These are phyloP conservation scores for Brassica juncea DNA, from an alignment of 345 rosid genomes.

Conservation along the genomic window DNA sequence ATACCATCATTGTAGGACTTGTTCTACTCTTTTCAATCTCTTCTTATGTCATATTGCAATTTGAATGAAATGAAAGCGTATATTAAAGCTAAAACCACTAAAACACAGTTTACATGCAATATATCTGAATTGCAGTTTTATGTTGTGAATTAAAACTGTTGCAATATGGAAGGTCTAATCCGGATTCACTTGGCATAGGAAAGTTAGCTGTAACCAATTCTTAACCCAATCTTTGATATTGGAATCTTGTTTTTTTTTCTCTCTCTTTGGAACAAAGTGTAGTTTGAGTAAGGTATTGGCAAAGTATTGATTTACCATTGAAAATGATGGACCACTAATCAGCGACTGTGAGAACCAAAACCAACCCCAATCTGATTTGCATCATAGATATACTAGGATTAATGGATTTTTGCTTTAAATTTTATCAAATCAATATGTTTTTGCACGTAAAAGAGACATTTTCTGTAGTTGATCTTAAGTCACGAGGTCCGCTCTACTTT, in stretches of 20 bases:
- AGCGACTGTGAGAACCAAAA: background rate
- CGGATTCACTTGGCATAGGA: background rate
- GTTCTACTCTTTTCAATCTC: background rate
- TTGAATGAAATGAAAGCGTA: background rate
- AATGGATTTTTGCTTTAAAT: background rate
- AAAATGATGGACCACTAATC: background rate
- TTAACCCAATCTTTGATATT: slow-evolving; percentile 1
- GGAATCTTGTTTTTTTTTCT: background rate
- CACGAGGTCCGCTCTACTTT: background rate
- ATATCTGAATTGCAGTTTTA: background rate
- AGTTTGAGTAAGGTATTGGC: background rate
- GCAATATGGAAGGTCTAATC: background rate
- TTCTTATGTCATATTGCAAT: background rate
- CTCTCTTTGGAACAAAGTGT: background rate
- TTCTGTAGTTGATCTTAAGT: background rate
- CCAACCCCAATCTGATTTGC: background rate
- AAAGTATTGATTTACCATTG: background rate
- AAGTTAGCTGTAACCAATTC: background rate
- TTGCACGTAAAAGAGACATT: background rate
- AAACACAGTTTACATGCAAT: background rate
- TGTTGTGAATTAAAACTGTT: background rate
- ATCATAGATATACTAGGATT: background rate
- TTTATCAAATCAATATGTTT: background rate
- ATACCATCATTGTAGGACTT: background rate
- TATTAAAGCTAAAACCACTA: background rate